Base-by-base conservation (phyloP, 352 stramenopile species). In the Globisporangium recalcitrans region DNA sequence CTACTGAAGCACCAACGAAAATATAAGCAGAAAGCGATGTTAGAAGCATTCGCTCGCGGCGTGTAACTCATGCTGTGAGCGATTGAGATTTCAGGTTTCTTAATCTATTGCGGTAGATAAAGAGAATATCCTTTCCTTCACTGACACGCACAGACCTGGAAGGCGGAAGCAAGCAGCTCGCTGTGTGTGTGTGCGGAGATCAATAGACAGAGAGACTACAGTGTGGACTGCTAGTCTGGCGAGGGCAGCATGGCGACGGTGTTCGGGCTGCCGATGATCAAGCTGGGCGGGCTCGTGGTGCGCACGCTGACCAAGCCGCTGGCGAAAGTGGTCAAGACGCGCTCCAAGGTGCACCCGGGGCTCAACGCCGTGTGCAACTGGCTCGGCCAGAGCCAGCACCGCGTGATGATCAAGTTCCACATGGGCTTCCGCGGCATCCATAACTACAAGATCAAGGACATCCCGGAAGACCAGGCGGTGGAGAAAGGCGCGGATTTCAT, bases 321-420 rank as follows among this genome's bases (percentile, higher is more conserved):
- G 51, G 89, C 88, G 21, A 97, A 97, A 61, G 82, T 92, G 51
- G 77, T 95, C 64, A 87, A 97, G 59, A 79, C 92, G 62, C 90
- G 90, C 46, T 92, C 93, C 27, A 97, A 96, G 60, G 72, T 81
- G 48, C 73, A 91, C 34, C 78, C 78, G 21, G 58, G 74, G 34
- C 70, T 91, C 26, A 89, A 87, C 57, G 61, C 70, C 14, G 63
- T 90, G n/a, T 93, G 85, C 55, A 49, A 73, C 36, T 55, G 49
- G 31, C 61, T 93, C 29, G 85, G 85, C 4, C 82, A 93, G 71
- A 64, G 77, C 63, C 79, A 91, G 68, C 80, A 93, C 61, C 74
- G 64, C 3, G 38, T 85, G 26, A 68, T 73, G 36, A 75, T 91
- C 65, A 68, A 80, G 64, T 82, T 93, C 48, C 85, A 93, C 71